Percentiles rank a stretch among this genome's conserved stretches.
Evolutionary conservation across 306 rosid species (phyloP).

Genomic region (Geum urbanum): DNA sequence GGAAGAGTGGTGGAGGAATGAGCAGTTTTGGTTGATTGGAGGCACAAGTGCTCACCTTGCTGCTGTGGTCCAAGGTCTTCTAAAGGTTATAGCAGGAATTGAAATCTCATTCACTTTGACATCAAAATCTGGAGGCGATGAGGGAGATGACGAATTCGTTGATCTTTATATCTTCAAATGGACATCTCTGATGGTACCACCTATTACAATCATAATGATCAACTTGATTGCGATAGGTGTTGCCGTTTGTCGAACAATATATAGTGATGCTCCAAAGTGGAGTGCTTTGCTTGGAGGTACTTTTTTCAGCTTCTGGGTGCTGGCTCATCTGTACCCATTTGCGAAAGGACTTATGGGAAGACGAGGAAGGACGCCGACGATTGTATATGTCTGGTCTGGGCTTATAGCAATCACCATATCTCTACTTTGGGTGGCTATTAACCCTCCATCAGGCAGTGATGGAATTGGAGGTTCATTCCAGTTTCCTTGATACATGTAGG

Average conservation of each 20-base stretch:
- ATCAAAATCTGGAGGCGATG: constrained; percentile 60
- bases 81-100: constrained; percentile 67
- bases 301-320: constrained; percentile 77
- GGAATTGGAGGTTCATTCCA: constrained; percentile 71
- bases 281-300: constrained; percentile 61
- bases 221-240: constrained; percentile 59
- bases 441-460: constrained; percentile 48
- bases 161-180: constrained; percentile 65
- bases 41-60: constrained; percentile 85
- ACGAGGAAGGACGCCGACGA: constrained; percentile 61
- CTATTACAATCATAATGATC: constrained; percentile 59
- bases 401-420: constrained; percentile 65
- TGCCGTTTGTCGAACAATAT: constrained; percentile 52
- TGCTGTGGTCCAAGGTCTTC: constrained; percentile 72
- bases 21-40: constrained; percentile 79
- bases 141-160: constrained; percentile 49
- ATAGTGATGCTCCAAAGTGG: constrained; percentile 48
- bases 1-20: constrained; percentile 86
- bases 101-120: constrained; percentile 77
- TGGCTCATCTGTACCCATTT: constrained; percentile 70
- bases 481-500: constrained; percentile 38
- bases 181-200: constrained; percentile 65
- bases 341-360: constrained; percentile 79
- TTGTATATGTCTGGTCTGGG: constrained; percentile 80
- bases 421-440: constrained; percentile 74